Percentiles rank a stretch among this genome's conserved stretches.
Evolutionary conservation across 331 rosid genomes (phyloP).

Genomic region (Phaseolus coccineus): DNA sequence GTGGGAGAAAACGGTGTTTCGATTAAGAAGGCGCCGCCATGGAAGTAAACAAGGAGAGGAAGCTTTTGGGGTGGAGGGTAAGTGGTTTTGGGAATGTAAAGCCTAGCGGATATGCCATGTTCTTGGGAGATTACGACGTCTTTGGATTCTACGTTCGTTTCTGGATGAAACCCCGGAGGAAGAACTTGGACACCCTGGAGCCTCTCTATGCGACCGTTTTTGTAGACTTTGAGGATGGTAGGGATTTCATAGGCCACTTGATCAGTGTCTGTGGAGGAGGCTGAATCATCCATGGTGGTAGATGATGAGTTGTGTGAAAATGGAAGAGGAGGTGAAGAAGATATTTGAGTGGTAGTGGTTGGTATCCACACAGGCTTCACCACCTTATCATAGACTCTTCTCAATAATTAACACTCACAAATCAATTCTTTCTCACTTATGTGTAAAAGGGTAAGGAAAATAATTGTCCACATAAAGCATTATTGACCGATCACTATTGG

Average conservation of each 20-base stretch:
- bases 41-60: conserved; percentile 47
- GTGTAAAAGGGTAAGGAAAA: not conserved
- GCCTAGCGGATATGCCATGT: conserved; percentile 42
- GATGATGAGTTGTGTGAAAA: conserved; percentile 1
- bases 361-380: not conserved
- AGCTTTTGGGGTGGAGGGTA: conserved; percentile 36
- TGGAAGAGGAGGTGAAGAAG: not conserved
- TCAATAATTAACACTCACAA: not conserved
- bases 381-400: conserved; percentile 26
- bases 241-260: conserved; percentile 51
- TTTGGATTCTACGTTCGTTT: conserved; percentile 46
- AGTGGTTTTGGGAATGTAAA: conserved; percentile 44
- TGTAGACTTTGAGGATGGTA: conserved; percentile 61
- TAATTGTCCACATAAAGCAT: not conserved
- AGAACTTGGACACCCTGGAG: conserved; percentile 18
- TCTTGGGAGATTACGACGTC: conserved; percentile 48
- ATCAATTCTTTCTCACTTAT: not conserved
- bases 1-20: conserved; percentile 42
- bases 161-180: conserved; percentile 43
- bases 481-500: too few species aligned
- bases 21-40: conserved; percentile 51
- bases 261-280: conserved; percentile 28
- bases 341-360: not conserved
- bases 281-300: conserved; percentile 41
- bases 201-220: conserved; percentile 45